Percentiles rank a stretch among this genome's conserved stretches.
Evolutionary conservation across 192 early-diverging fungal genomes (phyloP).

Genomic region (Coemansia sp.): DNA sequence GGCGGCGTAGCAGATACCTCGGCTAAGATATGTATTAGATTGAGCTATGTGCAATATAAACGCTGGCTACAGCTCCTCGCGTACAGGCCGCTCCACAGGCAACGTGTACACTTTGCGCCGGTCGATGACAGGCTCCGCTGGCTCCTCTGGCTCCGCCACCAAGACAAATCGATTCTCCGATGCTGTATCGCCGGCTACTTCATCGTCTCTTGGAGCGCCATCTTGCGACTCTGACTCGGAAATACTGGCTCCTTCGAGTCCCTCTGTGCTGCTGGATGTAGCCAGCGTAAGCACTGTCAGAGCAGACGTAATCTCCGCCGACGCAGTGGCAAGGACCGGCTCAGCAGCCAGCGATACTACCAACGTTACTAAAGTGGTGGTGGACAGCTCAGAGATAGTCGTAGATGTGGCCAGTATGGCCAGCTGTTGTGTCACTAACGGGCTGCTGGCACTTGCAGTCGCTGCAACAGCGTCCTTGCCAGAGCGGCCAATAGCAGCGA

Average conservation of each 20-base stretch:
- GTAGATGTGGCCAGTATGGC: neutral
- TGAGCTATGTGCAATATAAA: neutral
- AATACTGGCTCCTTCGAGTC: neutral
- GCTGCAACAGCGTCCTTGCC: neutral
- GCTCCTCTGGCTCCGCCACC: neutral
- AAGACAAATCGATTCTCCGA: neutral
- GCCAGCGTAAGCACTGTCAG: neutral
- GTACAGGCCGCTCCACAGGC: constrained; percentile 17
- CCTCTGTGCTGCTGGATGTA: neutral
- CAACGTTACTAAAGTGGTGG: neutral
- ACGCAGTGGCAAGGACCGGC: neutral
- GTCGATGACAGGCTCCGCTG: neutral
- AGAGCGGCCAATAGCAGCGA: neutral
- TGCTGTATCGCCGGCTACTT: neutral
- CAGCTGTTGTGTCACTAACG: neutral
- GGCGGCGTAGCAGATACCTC: too few species aligned
- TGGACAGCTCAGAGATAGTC: neutral
- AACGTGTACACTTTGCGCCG: constrained; percentile 8
- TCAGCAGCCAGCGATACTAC: neutral
- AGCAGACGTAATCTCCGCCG: neutral
- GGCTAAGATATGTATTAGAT: too few species aligned
- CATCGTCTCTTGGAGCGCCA: neutral
- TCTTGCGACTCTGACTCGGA: neutral
- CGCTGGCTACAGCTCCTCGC: constrained; percentile 16
- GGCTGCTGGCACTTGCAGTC: neutral